A percentile compares a stretch with the other conserved stretches of the same genome.
These are phyloP conservation scores for Pseudogymnoascus sp. DNA, from an alignment of 2,329 filamentous ascomycete genomes.

Conservation along the genomic window DNA sequence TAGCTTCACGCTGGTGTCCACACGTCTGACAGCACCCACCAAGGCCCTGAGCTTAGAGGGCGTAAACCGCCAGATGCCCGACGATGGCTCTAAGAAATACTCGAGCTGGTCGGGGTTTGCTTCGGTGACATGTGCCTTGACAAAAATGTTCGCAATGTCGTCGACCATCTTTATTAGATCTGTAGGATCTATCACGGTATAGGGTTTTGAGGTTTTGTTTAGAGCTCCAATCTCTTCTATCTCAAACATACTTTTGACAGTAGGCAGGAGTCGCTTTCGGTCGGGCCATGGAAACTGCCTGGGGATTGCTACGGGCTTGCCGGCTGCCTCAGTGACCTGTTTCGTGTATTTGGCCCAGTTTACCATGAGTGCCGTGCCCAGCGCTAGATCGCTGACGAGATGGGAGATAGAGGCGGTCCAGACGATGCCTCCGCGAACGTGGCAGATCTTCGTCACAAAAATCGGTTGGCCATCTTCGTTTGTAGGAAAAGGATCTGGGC, in stretches of 20 bases:
- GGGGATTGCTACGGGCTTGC: neutral
- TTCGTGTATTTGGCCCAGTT: constrained; percentile 2
- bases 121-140: neutral
- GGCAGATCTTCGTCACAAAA: neutral
- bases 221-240: neutral
- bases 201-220: neutral
- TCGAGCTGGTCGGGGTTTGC: neutral
- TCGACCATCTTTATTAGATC: neutral
- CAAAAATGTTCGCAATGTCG: neutral
- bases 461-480: neutral
- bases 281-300: neutral
- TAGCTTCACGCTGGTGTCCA: neutral
- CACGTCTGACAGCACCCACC: neutral
- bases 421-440: neutral
- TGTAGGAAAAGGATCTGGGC: neutral
- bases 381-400: neutral
- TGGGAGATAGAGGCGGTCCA: neutral
- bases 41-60: neutral
- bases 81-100: neutral
- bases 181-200: neutral
- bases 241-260: neutral
- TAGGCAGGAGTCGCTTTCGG: neutral
- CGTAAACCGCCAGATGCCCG: neutral
- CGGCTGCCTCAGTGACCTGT: neutral
- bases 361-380: neutral